Conservation (phyloP, 495 filamentous ascomycete genomes). For the Copromyces sp. region DNA sequence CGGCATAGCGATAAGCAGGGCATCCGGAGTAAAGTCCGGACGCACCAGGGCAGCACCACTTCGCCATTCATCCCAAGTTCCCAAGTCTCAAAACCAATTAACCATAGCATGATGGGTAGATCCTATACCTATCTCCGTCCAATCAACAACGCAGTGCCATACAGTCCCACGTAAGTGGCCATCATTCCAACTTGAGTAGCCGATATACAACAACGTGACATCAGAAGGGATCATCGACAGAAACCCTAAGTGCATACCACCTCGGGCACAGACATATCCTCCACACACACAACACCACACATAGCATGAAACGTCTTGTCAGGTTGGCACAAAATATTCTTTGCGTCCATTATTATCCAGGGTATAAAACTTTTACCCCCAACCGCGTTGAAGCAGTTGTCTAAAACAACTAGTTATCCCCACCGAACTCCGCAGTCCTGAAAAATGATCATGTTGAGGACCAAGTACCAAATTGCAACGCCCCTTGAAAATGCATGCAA, state of each 20-base stretch:
- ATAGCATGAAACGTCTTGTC: not conserved
- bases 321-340: not conserved
- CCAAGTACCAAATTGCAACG: conserved; percentile 25
- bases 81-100: not conserved
- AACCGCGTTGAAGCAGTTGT: conserved; percentile 28
- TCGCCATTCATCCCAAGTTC: not conserved
- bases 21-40: not conserved
- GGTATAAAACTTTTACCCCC: not conserved
- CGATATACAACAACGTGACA: not conserved
- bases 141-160: not conserved
- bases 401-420: conserved; percentile 8
- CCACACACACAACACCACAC: not conserved
- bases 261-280: not conserved
- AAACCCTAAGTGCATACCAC: not conserved
- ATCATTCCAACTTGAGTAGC: not conserved
- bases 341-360: not conserved
- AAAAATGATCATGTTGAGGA: conserved; percentile 25
- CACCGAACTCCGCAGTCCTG: conserved; percentile 20
- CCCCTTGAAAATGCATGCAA: conserved; percentile 28
- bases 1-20: not conserved
- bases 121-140: not conserved
- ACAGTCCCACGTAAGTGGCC: not conserved
- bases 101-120: not conserved
- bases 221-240: not conserved
- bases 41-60: not conserved